Base-by-base conservation (phyloP, 331 rosid genomes). In the Stylosanthes scabra region DNA sequence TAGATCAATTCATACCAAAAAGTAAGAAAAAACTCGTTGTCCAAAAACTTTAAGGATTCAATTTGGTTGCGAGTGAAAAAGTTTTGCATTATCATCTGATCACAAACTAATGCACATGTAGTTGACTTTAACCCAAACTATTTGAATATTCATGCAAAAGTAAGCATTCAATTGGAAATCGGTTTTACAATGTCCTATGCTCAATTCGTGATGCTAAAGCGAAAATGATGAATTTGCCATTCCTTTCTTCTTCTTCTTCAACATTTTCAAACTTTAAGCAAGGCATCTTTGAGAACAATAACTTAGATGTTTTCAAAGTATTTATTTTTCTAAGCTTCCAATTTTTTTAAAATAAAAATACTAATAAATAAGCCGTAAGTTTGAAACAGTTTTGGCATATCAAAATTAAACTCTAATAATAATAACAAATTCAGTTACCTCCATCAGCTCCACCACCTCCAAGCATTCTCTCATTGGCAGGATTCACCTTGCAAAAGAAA, bases 401-500 rank as follows among this genome's bases (percentile, higher is more conserved):
- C 25, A 20, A 31, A 31, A 31, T 31, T 31, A 31, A 31, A 31
- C 25, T 20, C 25, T 20, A 20, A 20, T 20, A 20, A 20, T 20
- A 20, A 20, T 3, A 31, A 31, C 3, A 41, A 66, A 65, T 40
- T 46, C 1, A 40, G 41, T 72, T 82, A 93, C 98, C 98, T 87
- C 98, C 98, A 65, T 94, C 97, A 7, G 95, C 98, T 11, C 96
- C 98, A 8, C 91, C 98, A 64, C 97, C 97, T 80, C 98, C 98
- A 54, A 94, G 96, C 98, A 94, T 94, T 78, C 80, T 81, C 84
- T 91, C 90, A 51, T 94, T 89, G 20, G 98, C 98, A 8, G 96
- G 95, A 88, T 91, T 94, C 15, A 94, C 97, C 98, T 89, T 89
- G 64, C 25, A 20, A n/a, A 11, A 34, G 37, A 34, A 16, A 16